Base-by-base conservation (phyloP, 371 early-diverging fungal species). In the Mortierella sp. region DNA sequence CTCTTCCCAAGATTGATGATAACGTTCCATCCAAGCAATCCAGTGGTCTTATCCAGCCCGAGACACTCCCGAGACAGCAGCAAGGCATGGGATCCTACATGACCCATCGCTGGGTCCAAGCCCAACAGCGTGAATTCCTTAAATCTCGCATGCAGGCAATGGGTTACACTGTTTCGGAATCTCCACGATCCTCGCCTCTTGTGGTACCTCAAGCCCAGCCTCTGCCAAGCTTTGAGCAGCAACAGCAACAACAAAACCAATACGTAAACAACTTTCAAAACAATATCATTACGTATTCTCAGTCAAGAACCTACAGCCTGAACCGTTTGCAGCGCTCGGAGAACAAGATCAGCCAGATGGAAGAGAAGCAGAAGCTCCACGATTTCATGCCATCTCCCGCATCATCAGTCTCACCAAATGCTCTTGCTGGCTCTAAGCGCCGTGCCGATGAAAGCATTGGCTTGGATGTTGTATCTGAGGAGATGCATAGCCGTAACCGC, bases 51-150 rank as follows among this genome's bases (percentile, higher is more conserved):
- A 23, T 73, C 42, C 70, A 69, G 32, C 49, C 70, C 17, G 79
- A 79, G 32, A 13, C 69, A 9, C 28, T 54, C 22, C 70, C 79
- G n/a, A 69, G 79, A 45, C 74, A 73, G 55, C 79, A 79, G 55
- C 79, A 79, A 43, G 79, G 79, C n/a, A 79, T 79, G 79, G 79
- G 79, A 3, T 43, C 70, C 2, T 79, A 73, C 32, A 43, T 79
- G 42, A 79, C 79, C n/a, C 73, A 70, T 19, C 70, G 79, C 7
- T 79, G 79, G 79, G 79, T 79, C 10, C 70, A 73, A 56, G 70
- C 79, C 17, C 79, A 79, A 51, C 62, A 74, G 26, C 79, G 79
- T 61, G 78, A 78, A 59, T 68, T 68, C 34, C 45, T 78, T 37
- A 68, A 66, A 31, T 71, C 72, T 22, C 77, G 79, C 34, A 73